phyloP scores from a whole-genome alignment of 176 grass and related monocot genomes.

The Phoenix dactylifera region DNA sequence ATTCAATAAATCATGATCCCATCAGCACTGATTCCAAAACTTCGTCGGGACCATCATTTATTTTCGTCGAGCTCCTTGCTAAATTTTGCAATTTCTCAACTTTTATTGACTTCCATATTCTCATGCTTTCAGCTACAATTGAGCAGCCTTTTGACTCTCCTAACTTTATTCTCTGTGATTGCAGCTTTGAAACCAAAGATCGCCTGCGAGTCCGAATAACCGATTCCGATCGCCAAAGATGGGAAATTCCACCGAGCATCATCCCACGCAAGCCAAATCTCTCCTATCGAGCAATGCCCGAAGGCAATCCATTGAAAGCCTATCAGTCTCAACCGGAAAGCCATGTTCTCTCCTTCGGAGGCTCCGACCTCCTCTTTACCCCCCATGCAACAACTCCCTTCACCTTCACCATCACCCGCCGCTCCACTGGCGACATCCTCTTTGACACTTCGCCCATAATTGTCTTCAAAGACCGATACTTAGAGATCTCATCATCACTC shows the following conservation, averaged over 20 bases:
- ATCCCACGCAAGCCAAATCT: slow-evolving; percentile 32
- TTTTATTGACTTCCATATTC: too few species aligned
- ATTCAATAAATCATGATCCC: slow-evolving; percentile 7
- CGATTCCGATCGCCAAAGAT: slow-evolving; percentile 49
- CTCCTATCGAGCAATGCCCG: not conserved
- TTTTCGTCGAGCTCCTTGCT: too few species aligned
- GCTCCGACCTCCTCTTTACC: slow-evolving; percentile 48
- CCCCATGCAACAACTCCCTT: slow-evolving; percentile 36
- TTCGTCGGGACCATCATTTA: too few species aligned
- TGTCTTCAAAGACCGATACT: slow-evolving; percentile 67
- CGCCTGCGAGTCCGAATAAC: slow-evolving; percentile 75
- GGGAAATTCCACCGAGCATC: slow-evolving; percentile 65
- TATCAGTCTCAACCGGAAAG: not conserved
- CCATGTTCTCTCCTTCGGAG: slow-evolving; percentile 27
- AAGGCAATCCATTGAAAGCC: not conserved
- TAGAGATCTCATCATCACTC: slow-evolving; percentile 55
- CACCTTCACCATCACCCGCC: slow-evolving; percentile 44
- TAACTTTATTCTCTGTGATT: not conserved
- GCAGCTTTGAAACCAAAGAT: slow-evolving; percentile 59
- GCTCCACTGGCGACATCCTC: slow-evolving; percentile 43
- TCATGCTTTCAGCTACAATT: too few species aligned
- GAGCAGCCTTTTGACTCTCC: not conserved
- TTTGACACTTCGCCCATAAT: slow-evolving; percentile 31
- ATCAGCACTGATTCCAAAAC: too few species aligned
- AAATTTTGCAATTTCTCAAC: too few species aligned